A percentile compares a stretch with the other conserved stretches of the same genome.
phyloP scores from a whole-genome alignment of 2,329 filamentous ascomycete genomes.

The Microdochium nivale region DNA sequence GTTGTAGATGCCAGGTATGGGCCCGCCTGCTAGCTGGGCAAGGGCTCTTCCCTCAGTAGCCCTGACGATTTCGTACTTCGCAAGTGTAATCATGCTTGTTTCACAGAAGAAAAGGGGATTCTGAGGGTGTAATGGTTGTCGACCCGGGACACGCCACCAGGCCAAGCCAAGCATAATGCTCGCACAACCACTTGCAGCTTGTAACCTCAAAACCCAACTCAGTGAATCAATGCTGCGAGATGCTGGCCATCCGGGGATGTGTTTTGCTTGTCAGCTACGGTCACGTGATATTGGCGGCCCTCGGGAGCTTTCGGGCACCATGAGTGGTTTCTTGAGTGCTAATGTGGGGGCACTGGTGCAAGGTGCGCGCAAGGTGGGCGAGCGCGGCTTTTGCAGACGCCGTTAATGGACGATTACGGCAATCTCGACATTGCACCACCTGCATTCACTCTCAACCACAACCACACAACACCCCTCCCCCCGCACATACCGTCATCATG shows the following conservation, averaged over 20 bases:
- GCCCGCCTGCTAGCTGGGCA: slow-evolving; percentile 4
- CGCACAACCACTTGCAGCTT: too few species aligned
- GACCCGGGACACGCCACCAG: too few species aligned
- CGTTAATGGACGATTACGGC: slow-evolving; percentile 1
- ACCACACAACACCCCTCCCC: slow-evolving; percentile 20
- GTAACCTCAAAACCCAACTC: too few species aligned
- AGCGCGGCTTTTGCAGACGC: slow-evolving; percentile 4
- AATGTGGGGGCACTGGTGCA: not conserved
- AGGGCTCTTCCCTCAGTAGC: not conserved
- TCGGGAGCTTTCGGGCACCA: not conserved
- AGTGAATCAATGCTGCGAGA: too few species aligned
- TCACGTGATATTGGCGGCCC: not conserved
- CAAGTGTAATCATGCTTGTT: too few species aligned
- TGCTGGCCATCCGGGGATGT: too few species aligned
- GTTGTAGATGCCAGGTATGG: not conserved
- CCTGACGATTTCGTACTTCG: too few species aligned
- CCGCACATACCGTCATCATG: slow-evolving; percentile 60
- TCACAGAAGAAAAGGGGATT: too few species aligned
- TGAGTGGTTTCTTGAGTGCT: not conserved
- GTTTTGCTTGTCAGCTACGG: not conserved
- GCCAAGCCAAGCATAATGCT: too few species aligned
- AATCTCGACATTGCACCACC: slow-evolving; percentile 1
- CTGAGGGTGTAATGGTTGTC: too few species aligned
- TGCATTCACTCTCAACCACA: slow-evolving; percentile 6
- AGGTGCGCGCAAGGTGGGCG: not conserved